phyloP scores from a whole-genome alignment of 1,139 yeast genomes.

The Hansenula sp. region DNA sequence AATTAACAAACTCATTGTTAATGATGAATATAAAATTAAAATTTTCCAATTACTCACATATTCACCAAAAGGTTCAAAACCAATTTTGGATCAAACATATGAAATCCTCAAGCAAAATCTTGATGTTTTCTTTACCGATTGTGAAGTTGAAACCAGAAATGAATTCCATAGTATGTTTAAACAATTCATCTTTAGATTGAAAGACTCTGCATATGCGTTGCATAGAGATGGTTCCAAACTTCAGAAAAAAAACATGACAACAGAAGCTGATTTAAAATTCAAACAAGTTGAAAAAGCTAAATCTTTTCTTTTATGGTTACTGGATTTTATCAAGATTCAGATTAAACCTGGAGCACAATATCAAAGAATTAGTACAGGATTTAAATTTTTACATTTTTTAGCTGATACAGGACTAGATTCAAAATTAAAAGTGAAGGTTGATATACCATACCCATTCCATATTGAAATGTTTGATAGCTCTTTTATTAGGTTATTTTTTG shows the following conservation, averaged over 20 bases:
- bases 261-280: slow-evolving; percentile 28
- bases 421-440: slow-evolving; percentile 34
- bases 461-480: slow-evolving; percentile 37
- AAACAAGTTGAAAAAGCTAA: slow-evolving; percentile 28
- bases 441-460: slow-evolving; percentile 40
- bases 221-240: slow-evolving; percentile 43
- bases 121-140: slow-evolving; percentile 52
- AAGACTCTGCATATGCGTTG: slow-evolving; percentile 61
- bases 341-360: slow-evolving; percentile 69
- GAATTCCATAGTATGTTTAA: slow-evolving; percentile 57
- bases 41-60: slow-evolving; percentile 58
- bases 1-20: slow-evolving; percentile 38
- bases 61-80: slow-evolving; percentile 57
- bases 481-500: slow-evolving; percentile 46
- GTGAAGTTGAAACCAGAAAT: slow-evolving; percentile 63
- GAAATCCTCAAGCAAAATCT: slow-evolving; percentile 38
- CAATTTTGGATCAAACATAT: slow-evolving; percentile 43
- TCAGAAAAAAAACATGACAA: slow-evolving; percentile 30
- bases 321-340: slow-evolving; percentile 35
- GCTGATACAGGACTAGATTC: slow-evolving; percentile 48
- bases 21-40: slow-evolving; percentile 46
- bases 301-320: slow-evolving; percentile 40
- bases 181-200: slow-evolving; percentile 55
- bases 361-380: slow-evolving; percentile 50
- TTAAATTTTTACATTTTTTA: slow-evolving; percentile 43